phyloP scores from a whole-genome alignment of 192 early-diverging fungal genomes.

The Kappamyces sp. region DNA sequence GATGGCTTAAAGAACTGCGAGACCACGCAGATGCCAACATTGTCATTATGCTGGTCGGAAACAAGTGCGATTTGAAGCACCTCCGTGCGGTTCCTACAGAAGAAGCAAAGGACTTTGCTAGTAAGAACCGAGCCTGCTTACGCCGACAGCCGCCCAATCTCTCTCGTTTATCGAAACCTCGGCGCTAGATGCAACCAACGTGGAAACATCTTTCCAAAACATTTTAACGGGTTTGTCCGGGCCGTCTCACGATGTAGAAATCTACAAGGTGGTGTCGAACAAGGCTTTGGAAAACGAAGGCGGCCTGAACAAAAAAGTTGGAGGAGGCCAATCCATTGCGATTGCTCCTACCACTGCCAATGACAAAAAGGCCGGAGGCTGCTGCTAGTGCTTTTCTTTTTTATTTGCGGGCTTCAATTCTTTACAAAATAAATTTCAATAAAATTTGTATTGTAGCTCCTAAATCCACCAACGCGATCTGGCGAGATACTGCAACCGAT shows the following conservation, averaged over 20 bases:
- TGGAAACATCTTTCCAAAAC: constrained; percentile 91
- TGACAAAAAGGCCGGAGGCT: constrained; percentile 23
- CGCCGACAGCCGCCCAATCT: constrained; percentile 69
- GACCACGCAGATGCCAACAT: constrained; percentile 98
- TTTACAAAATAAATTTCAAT: constrained; percentile 8
- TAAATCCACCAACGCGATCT: too few relatives aligned
- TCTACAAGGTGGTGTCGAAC: constrained; percentile 95
- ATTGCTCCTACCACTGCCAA: constrained; percentile 22
- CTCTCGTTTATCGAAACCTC: constrained; percentile 98
- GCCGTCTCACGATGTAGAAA: constrained; percentile 48
- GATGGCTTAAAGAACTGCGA: constrained; percentile 97
- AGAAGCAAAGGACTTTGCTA: constrained; percentile 95
- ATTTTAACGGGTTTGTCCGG: constrained; percentile 74
- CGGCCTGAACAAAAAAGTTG: constrained; percentile 13
- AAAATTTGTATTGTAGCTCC: background rate
- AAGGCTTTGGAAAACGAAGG: constrained; percentile 72
- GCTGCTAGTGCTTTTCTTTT: background rate
- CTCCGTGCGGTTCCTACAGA: constrained; percentile 93
- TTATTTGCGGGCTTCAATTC: too few relatives aligned
- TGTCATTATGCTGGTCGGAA: constrained; percentile 98
- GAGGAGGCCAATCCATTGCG: constrained; percentile 25
- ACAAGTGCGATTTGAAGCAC: constrained; percentile 97
- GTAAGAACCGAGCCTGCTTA: constrained; percentile 31
- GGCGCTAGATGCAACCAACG: constrained; percentile 92
- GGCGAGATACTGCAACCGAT: too few relatives aligned